Base-by-base conservation (phyloP, 495 filamentous ascomycete species). In the Talaromyces liani region DNA sequence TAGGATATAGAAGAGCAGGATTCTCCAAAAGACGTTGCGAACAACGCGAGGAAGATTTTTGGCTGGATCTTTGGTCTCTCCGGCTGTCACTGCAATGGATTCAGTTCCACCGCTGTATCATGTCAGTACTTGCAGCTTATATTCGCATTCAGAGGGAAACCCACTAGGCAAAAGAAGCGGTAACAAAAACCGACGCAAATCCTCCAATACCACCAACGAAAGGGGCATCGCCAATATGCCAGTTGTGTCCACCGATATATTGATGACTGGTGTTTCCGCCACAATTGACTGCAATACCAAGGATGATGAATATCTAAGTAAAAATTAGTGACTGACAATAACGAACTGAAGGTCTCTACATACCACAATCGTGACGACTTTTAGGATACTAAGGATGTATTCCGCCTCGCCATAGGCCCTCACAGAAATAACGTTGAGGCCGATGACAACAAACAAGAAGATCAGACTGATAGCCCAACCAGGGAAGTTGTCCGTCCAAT, bases 51-150 rank as follows among this genome's bases (percentile, higher is more conserved):
- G 80, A 63, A 82, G 68, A 31, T 65, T 80, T 62, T 75, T 73
- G 10, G 79, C 71, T 1, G 80, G 80, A 64, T 81, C 70, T 57
- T 79, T 79, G 25, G 80, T 83, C 65, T 80, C 82, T 7, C 82
- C 82, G 2, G 82, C 82, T 1, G 82, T 83, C 54, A 84, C 79
- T 49, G 82, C 82, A 63, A 85, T 83, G 18, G 79, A 81, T 66
- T 85, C 82, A 18, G 82, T 84, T 31, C 82, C 82, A 31, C 81
- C 82, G 65, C 73, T 78, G 63, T n/a, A n/a, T 25, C 20, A 20
- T n/a, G 62, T 68, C 58, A 68, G 67, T 41, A 63, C 27, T 9
- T 18, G 12, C 20, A 34, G 25, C 24, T 58, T 34, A 20, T 33
- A 16, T 31, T 58, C 14, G 55, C 27, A 22, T 58, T 31, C 24